These are phyloP conservation scores for Chenopodium quinoa DNA, from an alignment of 148 eudicot genomes.

Conservation along the genomic window DNA sequence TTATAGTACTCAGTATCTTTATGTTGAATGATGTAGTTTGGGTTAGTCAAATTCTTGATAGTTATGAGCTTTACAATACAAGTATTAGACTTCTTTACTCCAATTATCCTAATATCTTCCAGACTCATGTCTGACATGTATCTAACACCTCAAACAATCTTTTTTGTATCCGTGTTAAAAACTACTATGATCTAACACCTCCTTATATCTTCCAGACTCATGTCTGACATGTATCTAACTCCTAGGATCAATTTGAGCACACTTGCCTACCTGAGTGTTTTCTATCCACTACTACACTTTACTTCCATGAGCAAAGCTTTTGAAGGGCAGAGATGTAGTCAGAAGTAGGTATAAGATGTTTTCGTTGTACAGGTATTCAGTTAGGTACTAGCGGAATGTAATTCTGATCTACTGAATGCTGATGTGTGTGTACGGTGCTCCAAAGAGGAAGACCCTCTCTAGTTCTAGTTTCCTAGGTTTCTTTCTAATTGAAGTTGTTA, in stretches of 20 bases:
- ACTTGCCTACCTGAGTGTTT: background rate
- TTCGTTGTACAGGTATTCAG: background rate
- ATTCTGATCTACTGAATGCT: background rate
- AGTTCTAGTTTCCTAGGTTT: background rate
- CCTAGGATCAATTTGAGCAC: background rate
- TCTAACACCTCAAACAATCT: background rate
- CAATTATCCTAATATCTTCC: background rate
- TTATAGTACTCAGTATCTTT: too few relatives aligned
- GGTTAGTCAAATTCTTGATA: background rate
- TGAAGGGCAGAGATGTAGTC: background rate
- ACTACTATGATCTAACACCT: background rate
- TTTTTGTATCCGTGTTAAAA: too few relatives aligned
- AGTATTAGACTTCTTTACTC: background rate
- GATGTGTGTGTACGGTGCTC: background rate
- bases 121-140: background rate
- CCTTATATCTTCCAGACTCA: too few relatives aligned
- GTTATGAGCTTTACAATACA: background rate
- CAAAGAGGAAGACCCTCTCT: background rate
- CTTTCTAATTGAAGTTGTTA: background rate
- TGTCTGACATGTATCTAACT: too few relatives aligned
- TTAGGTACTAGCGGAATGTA: background rate
- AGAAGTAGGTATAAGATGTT: background rate
- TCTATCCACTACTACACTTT: background rate
- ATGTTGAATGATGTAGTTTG: background rate
- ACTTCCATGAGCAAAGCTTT: background rate